Base-by-base conservation (phyloP, 192 early-diverging fungal species). In the Obelidium mucronatum region DNA sequence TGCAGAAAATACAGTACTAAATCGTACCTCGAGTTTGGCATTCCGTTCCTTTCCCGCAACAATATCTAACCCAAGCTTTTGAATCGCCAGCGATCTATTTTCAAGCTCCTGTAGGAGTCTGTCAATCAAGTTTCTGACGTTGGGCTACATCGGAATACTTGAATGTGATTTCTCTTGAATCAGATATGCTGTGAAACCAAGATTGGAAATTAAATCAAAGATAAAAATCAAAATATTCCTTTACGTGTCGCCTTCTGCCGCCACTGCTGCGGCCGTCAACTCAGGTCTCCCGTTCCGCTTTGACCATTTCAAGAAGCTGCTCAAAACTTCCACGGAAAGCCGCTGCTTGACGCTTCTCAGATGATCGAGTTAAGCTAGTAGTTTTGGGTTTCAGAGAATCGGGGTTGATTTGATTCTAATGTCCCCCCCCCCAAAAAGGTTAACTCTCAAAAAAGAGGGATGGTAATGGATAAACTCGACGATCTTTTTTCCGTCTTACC, bases 61-160 rank as follows among this genome's bases (percentile, higher is more conserved):
- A 6, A 84, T 58, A 26, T 87, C 85, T 48, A 71, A 65, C 2
- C 85, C 85, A 15, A 87, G 22, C 36, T 81, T 85, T 64, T 86
- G 76, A 30, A 87, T 73, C 3, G 82, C 80, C 3, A 67, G 64
- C 0, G 66, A 67, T 33, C 83, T 39, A 2, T 52, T 44, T 55
- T 85, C 84, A 4, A 87, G 70, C 56, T 87, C 85, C 39, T 74
- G 56, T 1, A 85, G 65, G 8, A 87, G 82, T 28, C 84, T 42
- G 37, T 86, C 81, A 40, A 83, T 82, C 17, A 86, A 70, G n/a
- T 30, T 64, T 61, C 35, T 86, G 84, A 13, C 80, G 80, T 48
- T 83, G 82, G 51, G 73, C 65, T 15, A 80, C 73, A 54, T 81
- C 81, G 3, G 40, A 72, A 30, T 73, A 77, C 1, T 55, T 77